Evolutionary conservation across 192 early-diverging fungal genomes (phyloP), one percentile per base, ranked within the genome.

Genomic region (Funneliformis mosseae): DNA sequence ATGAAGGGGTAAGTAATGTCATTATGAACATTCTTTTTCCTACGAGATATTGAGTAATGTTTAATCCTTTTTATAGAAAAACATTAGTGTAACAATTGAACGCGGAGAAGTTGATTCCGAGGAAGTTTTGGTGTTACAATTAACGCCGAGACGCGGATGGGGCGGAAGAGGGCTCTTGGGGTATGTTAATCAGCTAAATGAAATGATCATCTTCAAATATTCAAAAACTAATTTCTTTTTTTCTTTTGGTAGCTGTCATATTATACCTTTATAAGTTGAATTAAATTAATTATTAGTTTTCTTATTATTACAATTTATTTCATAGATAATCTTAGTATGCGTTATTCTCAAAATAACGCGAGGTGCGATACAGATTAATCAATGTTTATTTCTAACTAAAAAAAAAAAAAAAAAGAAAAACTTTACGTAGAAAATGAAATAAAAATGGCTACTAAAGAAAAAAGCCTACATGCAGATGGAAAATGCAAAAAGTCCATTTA

Each of bases 101-200:
- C 82, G 89, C 41, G 81, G 80, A 18, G 72, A 80, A 14, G 33
- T 33, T 33, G 3, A 33, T 33, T 33, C 33, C 3, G 33, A 33
- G 33, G 73, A 84, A 25, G 62, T 61, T 43, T 23, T 84, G 1
- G 66, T 75, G 3, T 39, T 88, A 39, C 76, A 85, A 11, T 74
- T 90, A 1, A 86, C 85, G 5, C 89, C 89, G 25, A 82, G 77
- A 66, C 82, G 82, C 71, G 87, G 85, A 4, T 90, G 89, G 89
- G 87, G 89, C 5, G 89, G 87, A 39, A 85, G 85, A 27, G 89
- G 89, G 18, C 74, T 87, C 3, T 70, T 90, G 21, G 89, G 89
- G 87, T 87, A 81, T 76, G 73, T 25, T 18, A 61, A 33, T 67
- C 8, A 33, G 27, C 25, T 66, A 11, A 28, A 33, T 10, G 23